Evolutionary conservation across 2,329 filamentous ascomycete genomes (phyloP).

Genomic region (Didymella lethalis): DNA sequence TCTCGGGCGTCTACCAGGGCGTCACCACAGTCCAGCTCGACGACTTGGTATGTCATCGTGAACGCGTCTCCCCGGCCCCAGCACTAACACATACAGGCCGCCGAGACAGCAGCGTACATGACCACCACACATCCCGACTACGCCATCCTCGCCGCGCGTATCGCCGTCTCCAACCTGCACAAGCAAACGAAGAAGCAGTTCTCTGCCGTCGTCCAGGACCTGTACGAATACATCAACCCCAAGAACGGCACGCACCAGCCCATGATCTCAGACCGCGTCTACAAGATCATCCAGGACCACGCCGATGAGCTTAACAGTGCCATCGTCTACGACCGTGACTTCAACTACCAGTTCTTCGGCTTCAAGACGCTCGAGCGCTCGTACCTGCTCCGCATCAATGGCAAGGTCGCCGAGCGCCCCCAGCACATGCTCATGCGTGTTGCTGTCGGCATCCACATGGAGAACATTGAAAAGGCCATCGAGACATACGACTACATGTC

Average conservation of each 20-base stretch:
- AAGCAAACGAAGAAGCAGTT: slow-evolving; percentile 99
- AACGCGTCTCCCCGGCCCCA: slow-evolving; percentile 26
- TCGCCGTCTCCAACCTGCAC: slow-evolving; percentile 98
- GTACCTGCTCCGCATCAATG: slow-evolving; percentile 93
- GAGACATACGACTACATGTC: slow-evolving; percentile 99
- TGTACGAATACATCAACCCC: slow-evolving; percentile 96
- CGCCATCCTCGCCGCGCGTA: slow-evolving; percentile 95
- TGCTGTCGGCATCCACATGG: slow-evolving; percentile 93
- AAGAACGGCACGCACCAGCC: slow-evolving; percentile 84
- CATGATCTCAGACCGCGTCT: slow-evolving; percentile 93
- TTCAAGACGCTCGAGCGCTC: slow-evolving; percentile 99
- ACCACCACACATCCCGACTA: slow-evolving; percentile 99
- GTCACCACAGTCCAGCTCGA: slow-evolving; percentile 96
- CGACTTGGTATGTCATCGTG: slow-evolving; percentile 76
- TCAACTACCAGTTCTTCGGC: slow-evolving; percentile 99
- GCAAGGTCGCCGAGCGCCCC: slow-evolving; percentile 94
- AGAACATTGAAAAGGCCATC: slow-evolving; percentile 90
- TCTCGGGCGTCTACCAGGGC: slow-evolving; percentile 98
- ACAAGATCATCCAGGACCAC: slow-evolving; percentile 93
- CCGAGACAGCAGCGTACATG: slow-evolving; percentile 99
- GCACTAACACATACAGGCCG: slow-evolving; percentile 68
- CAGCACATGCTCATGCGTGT: slow-evolving; percentile 99
- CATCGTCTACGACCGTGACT: slow-evolving; percentile 98
- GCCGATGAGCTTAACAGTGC: slow-evolving; percentile 97
- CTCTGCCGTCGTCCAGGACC: slow-evolving; percentile 90